Base-by-base conservation (phyloP, 129 eudicot species). In the Pseudognaphalium luteoalbum region DNA sequence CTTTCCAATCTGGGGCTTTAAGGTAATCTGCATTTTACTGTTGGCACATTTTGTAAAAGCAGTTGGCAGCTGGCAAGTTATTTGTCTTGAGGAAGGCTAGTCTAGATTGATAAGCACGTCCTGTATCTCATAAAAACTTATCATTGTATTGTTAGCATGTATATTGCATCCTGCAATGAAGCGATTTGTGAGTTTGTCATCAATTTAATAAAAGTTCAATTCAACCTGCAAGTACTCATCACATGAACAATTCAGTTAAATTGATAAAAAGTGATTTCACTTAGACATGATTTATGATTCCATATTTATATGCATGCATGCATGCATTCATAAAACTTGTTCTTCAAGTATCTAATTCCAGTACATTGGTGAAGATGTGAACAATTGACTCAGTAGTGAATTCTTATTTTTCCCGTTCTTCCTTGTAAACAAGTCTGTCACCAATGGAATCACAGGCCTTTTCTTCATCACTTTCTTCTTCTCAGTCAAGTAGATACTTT, bases 361-460 rank as follows among this genome's bases (percentile, higher is more conserved):
- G 30, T 63, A 76, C 76, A 72, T 73, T 8, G 22, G 83, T 70
- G 85, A 76, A 76, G 88, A 83, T 35, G 87, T 20, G 56, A 25
- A 83, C 63, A 85, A 73, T 41, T 84, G 79, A 75, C 80, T 88
- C 77, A 68, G 37, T 32, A 80, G 4, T 32, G 83, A 71, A 10
- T 11, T 57, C 33, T 90, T 66, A 35, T 79, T 44, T 74, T 80
- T 80, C 68, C 80, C 79, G 41, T 77, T 93, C 64, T 87, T 93
- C 85, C 84, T 83, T 47, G 88, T 74, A 79, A 93, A 90, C 76
- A 88, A 81, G 19, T 87, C 92, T 59, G 90, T 87, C 35, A 93
- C 83, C 54, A 93, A 83, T 47, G 97, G 97, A 83, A 93, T 78
- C 54, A 93, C 88, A 5, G 96, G 96, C 79, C 87, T 93, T 81